These are phyloP conservation scores for Penicillium tannophilum DNA, from an alignment of 495 filamentous ascomycete species.

Conservation along the genomic window DNA sequence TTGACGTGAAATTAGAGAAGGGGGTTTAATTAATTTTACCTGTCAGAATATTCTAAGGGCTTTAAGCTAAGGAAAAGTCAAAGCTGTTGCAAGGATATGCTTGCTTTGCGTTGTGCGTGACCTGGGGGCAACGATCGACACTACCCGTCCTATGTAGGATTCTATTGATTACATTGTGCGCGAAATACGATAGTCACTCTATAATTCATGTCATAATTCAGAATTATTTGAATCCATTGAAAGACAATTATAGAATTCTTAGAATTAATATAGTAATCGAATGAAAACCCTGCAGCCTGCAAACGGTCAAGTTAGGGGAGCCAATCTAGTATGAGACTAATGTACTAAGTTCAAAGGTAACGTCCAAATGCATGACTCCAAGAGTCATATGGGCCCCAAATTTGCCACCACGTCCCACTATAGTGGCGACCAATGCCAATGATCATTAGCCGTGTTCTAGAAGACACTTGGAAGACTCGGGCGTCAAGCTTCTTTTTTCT, in stretches of 20 bases:
- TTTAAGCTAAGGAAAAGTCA: background rate
- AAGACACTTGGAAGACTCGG: slow-evolving; percentile 29
- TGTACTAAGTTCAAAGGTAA: background rate
- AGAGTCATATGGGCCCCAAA: slow-evolving; percentile 10
- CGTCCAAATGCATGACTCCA: slow-evolving; percentile 18
- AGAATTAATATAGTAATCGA: background rate
- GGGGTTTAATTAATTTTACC: too few relatives aligned
- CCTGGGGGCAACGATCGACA: background rate
- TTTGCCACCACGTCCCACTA: slow-evolving; percentile 21
- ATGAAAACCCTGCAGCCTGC: background rate
- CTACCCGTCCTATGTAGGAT: background rate
- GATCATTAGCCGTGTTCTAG: slow-evolving; percentile 27
- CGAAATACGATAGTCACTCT: too few relatives aligned
- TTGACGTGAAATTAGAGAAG: background rate
- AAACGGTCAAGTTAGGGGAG: background rate
- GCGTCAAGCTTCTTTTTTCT: slow-evolving; percentile 20
- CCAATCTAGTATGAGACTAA: too few relatives aligned
- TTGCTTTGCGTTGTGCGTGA: background rate
- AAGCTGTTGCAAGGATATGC: background rate
- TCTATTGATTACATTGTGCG: too few relatives aligned
- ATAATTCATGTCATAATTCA: too few relatives aligned
- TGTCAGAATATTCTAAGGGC: background rate
- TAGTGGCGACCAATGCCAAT: slow-evolving; percentile 17
- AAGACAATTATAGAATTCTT: background rate
- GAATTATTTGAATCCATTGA: background rate